These are phyloP conservation scores for Fusarium domesticum DNA, from an alignment of 2,329 filamentous ascomycete genomes.

Conservation along the genomic window DNA sequence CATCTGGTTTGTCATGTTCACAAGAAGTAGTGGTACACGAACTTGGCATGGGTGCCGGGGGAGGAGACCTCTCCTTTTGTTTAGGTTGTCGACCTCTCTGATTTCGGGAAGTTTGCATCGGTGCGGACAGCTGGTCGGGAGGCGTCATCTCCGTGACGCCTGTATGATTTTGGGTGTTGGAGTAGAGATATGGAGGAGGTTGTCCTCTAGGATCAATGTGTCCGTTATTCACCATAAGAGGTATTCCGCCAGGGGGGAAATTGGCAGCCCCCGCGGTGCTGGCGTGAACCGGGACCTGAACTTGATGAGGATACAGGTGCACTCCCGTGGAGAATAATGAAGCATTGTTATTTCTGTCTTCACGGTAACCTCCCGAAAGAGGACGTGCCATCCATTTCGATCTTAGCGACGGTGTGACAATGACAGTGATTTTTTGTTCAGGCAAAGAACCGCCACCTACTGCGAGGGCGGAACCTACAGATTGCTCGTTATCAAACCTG, in stretches of 20 bases:
- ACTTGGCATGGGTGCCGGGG: neutral
- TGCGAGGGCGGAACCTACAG: slow-evolving; percentile 27
- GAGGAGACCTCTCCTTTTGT: neutral
- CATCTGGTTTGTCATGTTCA: neutral
- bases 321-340: no score
- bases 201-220: neutral
- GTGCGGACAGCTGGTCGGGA: neutral
- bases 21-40: neutral
- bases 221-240: neutral
- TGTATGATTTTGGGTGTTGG: neutral
- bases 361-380: neutral
- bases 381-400: slow-evolving; percentile 32
- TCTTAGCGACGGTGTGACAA: slow-evolving; percentile 27
- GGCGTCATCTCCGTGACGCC: neutral
- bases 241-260: neutral
- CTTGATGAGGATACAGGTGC: slow-evolving; percentile 6
- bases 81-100: neutral
- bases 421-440: slow-evolving; percentile 28
- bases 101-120: neutral
- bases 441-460: slow-evolving; percentile 21
- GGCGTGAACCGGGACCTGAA: neutral
- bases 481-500: slow-evolving; percentile 30
- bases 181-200: neutral
- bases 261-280: neutral
- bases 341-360: slow-evolving; percentile 2